Percentiles rank a stretch among this genome's conserved stretches.
Conservation (phyloP, 257 asterid species). For the Solanum habrochaites region DNA sequence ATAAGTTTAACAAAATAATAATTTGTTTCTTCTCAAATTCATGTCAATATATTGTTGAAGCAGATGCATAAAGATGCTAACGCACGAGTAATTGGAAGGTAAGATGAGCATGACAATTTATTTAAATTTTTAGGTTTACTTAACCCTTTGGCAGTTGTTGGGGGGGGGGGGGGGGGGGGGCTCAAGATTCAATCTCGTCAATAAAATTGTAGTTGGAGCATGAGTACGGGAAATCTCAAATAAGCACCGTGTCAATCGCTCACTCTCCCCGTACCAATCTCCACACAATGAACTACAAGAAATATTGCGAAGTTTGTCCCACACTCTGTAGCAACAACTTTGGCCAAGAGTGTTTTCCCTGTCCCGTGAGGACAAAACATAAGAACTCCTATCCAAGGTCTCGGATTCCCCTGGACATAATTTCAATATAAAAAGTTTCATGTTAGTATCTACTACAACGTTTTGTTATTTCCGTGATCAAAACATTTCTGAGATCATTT, state of each 20-base stretch:
- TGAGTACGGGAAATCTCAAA: slow-evolving; percentile 67
- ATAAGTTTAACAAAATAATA: background rate
- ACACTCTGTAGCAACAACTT: slow-evolving; percentile 93
- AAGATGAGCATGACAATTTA: background rate
- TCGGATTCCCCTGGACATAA: background rate
- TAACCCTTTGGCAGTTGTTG: too few species aligned
- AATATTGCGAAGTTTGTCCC: slow-evolving; percentile 90
- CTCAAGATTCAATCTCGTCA: slow-evolving; percentile 96
- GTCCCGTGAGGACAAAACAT: slow-evolving; percentile 64
- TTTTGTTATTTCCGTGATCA: background rate
- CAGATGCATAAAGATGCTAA: background rate
- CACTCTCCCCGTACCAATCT: slow-evolving; percentile 98
- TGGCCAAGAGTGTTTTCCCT: slow-evolving; percentile 89
- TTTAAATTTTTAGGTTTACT: too few species aligned
- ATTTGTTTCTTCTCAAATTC: background rate
- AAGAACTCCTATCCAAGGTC: background rate
- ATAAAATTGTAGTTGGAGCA: slow-evolving; percentile 95
- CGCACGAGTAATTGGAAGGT: background rate
- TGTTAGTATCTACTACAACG: too few species aligned
- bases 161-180: too few species aligned
- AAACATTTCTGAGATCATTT: background rate
- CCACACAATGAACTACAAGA: slow-evolving; percentile 43
- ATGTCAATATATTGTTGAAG: background rate
- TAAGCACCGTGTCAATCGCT: too few species aligned
- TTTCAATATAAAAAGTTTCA: background rate